These are phyloP conservation scores for Blastobotrys arbuscula DNA, from an alignment of 1,139 yeast species.

Conservation along the genomic window DNA sequence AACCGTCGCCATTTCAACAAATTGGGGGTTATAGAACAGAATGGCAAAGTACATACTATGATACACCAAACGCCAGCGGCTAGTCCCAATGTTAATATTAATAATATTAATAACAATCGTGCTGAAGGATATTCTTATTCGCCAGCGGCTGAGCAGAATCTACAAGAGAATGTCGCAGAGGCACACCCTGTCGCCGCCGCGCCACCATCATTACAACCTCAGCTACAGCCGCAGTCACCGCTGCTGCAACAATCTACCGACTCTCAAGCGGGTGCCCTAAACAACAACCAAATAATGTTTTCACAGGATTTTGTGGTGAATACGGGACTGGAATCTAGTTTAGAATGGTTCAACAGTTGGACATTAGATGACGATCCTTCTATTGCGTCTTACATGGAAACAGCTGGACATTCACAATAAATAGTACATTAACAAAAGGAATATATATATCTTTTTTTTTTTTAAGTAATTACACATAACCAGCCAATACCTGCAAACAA, in stretches of 20 bases:
- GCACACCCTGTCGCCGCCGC: neutral
- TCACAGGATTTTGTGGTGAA: conserved; percentile 1
- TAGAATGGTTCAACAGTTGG: conserved; percentile 30
- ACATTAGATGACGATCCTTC: conserved; percentile 17
- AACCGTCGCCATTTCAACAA: conserved; percentile 44
- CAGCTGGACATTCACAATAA: neutral
- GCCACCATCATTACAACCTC: neutral
- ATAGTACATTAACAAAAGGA: neutral
- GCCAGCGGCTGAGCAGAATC: neutral
- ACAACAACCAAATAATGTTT: neutral
- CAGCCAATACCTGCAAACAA: conserved; percentile 71
- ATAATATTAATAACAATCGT: too few relatives aligned
- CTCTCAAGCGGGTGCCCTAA: too few relatives aligned
- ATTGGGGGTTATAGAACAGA: conserved; percentile 22
- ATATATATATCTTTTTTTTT: neutral
- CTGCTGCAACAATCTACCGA: neutral
- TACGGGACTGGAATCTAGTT: conserved; percentile 17
- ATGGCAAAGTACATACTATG: conserved; percentile 4
- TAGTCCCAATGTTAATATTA: too few relatives aligned
- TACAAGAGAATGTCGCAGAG: neutral
- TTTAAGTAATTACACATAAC: conserved; percentile 65
- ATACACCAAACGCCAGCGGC: too few relatives aligned
- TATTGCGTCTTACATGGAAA: neutral
- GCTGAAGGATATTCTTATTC: too few relatives aligned
- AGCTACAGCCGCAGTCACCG: neutral